Percentiles rank a stretch among this genome's conserved stretches.
Evolutionary conservation across 805 yeast species (phyloP).

Genomic region (Priceomyces haplophilus): DNA sequence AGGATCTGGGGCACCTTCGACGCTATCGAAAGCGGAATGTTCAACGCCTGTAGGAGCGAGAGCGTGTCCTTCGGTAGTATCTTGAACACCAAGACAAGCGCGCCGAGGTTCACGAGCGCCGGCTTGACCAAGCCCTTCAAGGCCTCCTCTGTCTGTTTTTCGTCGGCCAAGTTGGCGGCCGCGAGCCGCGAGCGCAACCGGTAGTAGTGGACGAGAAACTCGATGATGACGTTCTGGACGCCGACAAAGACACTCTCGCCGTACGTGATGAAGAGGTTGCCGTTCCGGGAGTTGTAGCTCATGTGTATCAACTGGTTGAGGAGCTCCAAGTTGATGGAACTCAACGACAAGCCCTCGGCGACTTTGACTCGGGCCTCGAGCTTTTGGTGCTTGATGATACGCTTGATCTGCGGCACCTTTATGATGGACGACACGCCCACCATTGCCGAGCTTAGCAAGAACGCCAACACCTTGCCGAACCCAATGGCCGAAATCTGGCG

Average conservation of each 20-base stretch:
- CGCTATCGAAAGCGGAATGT: slow-evolving; percentile 36
- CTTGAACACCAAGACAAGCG: slow-evolving; percentile 27
- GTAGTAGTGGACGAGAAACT: slow-evolving; percentile 35
- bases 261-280: slow-evolving; percentile 34
- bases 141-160: slow-evolving; percentile 14
- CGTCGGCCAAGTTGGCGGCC: slow-evolving; percentile 14
- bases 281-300: slow-evolving; percentile 33
- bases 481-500: slow-evolving; percentile 34
- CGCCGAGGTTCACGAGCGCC: slow-evolving; percentile 23
- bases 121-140: slow-evolving; percentile 24
- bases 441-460: slow-evolving; percentile 29
- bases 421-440: slow-evolving; percentile 39
- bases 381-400: slow-evolving; percentile 27
- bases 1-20: slow-evolving; percentile 41
- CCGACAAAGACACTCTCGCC: slow-evolving; percentile 42
- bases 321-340: slow-evolving; percentile 35
- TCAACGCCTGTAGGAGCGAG: slow-evolving; percentile 31
- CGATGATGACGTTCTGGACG: slow-evolving; percentile 35
- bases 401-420: slow-evolving; percentile 40
- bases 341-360: slow-evolving; percentile 36
- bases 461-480: slow-evolving; percentile 30
- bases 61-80: slow-evolving; percentile 29
- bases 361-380: slow-evolving; percentile 25
- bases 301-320: slow-evolving; percentile 38
- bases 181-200: slow-evolving; percentile 20